Percentiles rank a stretch among this genome's conserved stretches.
Evolutionary conservation across 345 rosid genomes (phyloP).

Genomic region (Pseudoturritis turrita): DNA sequence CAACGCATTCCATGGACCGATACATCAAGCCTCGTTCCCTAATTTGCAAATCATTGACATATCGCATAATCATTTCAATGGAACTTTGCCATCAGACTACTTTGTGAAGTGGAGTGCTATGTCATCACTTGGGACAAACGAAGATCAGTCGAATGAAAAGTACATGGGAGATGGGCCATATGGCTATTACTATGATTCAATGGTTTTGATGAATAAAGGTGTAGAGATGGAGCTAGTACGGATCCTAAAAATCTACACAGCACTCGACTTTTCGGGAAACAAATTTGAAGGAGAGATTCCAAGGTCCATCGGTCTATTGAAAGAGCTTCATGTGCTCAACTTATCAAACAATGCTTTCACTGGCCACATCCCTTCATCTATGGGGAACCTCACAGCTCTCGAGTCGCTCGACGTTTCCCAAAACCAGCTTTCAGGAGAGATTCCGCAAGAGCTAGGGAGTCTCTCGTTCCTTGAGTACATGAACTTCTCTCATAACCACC

Average conservation of each 20-base stretch:
- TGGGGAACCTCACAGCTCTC: background rate
- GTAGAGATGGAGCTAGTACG: background rate
- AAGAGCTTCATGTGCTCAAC: background rate
- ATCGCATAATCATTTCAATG: conserved; percentile 31
- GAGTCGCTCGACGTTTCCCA: background rate
- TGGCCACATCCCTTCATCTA: background rate
- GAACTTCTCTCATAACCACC: conserved; percentile 14
- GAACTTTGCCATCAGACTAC: background rate
- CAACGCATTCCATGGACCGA: conserved; percentile 28
- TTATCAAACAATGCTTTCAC: background rate
- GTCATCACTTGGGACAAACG: background rate
- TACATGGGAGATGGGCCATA: background rate
- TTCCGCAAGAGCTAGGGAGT: background rate
- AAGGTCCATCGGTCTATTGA: background rate
- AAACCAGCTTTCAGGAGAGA: background rate
- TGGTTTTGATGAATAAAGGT: background rate
- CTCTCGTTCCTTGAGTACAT: background rate
- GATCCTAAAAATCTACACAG: background rate
- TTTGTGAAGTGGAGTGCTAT: background rate
- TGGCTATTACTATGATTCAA: background rate
- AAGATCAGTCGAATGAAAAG: background rate
- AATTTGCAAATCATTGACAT: conserved; percentile 26
- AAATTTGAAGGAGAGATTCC: background rate
- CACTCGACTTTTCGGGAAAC: background rate
- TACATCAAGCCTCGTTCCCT: background rate